Evolutionary conservation across 345 rosid species (phyloP), one percentile per base, ranked within the genome.

Genomic region (Hypericum androsaemum): DNA sequence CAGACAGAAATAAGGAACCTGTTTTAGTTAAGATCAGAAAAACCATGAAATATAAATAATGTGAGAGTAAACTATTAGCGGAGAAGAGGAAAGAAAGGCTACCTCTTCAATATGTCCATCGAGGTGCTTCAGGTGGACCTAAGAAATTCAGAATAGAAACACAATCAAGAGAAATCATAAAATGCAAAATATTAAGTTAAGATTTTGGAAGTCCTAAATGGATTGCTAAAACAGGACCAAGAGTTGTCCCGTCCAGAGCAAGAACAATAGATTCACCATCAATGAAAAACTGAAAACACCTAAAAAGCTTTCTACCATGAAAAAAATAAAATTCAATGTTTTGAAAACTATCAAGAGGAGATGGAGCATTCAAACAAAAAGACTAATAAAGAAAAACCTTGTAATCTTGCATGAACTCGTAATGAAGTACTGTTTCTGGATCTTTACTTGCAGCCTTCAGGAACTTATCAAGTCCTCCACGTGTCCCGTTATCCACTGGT

Each of bases 1-100:
- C 65, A 90, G 84, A 77, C 81, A 84, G 85, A 90, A 90, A 82
- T 90, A 90, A 61, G 96, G 98, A 73, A 87, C 98, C 98, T 90
- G 96, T 63, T 79, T 67, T 66, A 74, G 75, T 75, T 50, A 65
- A 70, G 62, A 64, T 66, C 56, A 40, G 38, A 66, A 72, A 68
- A 61, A 61, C 66, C 72, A 75, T 73, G 79, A 63, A 50, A 55
- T 69, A 63, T 53, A 60, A 38, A 58, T 47, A 50, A 44, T 61
- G 60, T 47, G 60, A 35, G 53, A 63, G 47, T 56, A 65, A 59
- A 49, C 37, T 47, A 56, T 50, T 62, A 60, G 14, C 37, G 44
- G 32, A 22, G 32, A 14, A 50, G 37, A 10, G 48, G 54, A 37
- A 46, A 13, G 50, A 17, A 37, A 5, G 36, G 17, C 56, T 73